Conservation (phyloP, 1,139 yeast species). For the Yamadazyma diospyri region DNA sequence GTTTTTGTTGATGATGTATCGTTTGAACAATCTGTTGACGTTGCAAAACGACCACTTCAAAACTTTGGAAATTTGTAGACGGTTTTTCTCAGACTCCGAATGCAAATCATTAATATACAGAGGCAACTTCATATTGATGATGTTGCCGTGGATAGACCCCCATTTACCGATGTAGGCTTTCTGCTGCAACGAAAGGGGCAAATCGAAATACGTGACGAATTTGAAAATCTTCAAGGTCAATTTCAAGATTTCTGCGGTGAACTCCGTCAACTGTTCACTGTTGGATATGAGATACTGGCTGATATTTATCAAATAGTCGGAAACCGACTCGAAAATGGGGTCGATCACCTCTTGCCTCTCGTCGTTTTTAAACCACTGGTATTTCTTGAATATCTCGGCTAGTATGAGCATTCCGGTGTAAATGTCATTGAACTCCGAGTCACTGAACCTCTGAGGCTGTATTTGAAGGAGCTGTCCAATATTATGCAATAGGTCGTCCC, state of each 20-base stretch:
- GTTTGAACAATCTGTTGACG: slow-evolving; percentile 65
- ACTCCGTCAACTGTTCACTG: slow-evolving; percentile 31
- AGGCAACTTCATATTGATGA: slow-evolving; percentile 63
- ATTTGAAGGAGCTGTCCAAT: slow-evolving; percentile 51
- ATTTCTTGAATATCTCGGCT: slow-evolving; percentile 69
- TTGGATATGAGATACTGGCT: slow-evolving; percentile 57
- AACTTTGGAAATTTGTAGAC: slow-evolving; percentile 53
- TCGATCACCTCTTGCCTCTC: slow-evolving; percentile 55
- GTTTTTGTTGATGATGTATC: slow-evolving; percentile 58
- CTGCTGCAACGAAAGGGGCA: slow-evolving; percentile 67
- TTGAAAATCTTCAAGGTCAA: slow-evolving; percentile 76
- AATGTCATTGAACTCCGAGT: slow-evolving; percentile 52
- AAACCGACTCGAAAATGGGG: slow-evolving; percentile 57
- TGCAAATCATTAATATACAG: slow-evolving; percentile 26
- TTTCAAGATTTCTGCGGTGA: slow-evolving; percentile 71
- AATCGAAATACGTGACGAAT: slow-evolving; percentile 74
- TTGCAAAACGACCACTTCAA: slow-evolving; percentile 92
- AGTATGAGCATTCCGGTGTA: slow-evolving; percentile 78
- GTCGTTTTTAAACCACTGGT: slow-evolving; percentile 70
- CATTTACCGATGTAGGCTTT: slow-evolving; percentile 60
- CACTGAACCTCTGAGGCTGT: slow-evolving; percentile 11
- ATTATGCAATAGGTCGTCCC: slow-evolving; percentile 65
- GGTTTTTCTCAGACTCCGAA: slow-evolving; percentile 34
- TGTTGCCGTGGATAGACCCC: slow-evolving; percentile 73
- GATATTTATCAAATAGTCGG: slow-evolving; percentile 65